Percentiles rank a stretch among this genome's conserved stretches.
Evolutionary conservation across 2,329 filamentous ascomycete species (phyloP).

Genomic region (Pseudogymnoascus sp.): DNA sequence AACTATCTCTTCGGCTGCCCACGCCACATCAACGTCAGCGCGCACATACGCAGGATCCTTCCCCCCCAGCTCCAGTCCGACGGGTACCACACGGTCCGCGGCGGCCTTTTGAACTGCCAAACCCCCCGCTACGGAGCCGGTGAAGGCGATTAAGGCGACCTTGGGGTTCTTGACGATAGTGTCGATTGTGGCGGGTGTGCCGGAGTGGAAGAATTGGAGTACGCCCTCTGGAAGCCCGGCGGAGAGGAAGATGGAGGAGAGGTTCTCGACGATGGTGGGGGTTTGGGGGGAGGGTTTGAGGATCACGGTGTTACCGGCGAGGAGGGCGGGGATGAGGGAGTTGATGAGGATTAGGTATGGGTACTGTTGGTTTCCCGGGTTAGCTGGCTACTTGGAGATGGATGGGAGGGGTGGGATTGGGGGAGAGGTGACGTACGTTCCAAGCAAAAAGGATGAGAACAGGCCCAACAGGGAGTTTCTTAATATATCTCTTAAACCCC

Average conservation of each 20-base stretch:
- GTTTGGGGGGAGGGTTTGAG: conserved; percentile 94
- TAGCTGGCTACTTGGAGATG: conserved; percentile 12
- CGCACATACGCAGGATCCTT: conserved; percentile 92
- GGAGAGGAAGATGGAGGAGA: conserved; percentile 65
- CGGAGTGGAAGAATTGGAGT: conserved; percentile 86
- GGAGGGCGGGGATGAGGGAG: conserved; percentile 81
- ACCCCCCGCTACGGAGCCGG: conserved; percentile 82
- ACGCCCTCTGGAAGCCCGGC: conserved; percentile 77
- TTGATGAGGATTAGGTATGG: conserved; percentile 92
- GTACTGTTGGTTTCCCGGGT: conserved; percentile 55
- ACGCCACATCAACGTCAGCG: conserved; percentile 74
- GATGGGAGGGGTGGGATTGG: background rate
- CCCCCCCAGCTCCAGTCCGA: conserved; percentile 85
- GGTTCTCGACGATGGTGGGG: conserved; percentile 80
- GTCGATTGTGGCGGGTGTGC: conserved; percentile 68
- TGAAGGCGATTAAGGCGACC: conserved; percentile 81
- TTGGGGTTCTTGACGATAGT: conserved; percentile 67
- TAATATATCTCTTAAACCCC: conserved; percentile 84
- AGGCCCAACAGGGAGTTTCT: conserved; percentile 78
- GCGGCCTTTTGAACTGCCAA: conserved; percentile 79
- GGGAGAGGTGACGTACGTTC: conserved; percentile 59
- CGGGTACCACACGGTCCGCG: conserved; percentile 71
- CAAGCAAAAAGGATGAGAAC: conserved; percentile 87
- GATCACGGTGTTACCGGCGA: conserved; percentile 85
- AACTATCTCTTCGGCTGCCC: conserved; percentile 90